A percentile compares a stretch with the other conserved stretches of the same genome.
Evolutionary conservation across 202 grass and related monocot species (phyloP).

Genomic region (Eragrostis tef): DNA sequence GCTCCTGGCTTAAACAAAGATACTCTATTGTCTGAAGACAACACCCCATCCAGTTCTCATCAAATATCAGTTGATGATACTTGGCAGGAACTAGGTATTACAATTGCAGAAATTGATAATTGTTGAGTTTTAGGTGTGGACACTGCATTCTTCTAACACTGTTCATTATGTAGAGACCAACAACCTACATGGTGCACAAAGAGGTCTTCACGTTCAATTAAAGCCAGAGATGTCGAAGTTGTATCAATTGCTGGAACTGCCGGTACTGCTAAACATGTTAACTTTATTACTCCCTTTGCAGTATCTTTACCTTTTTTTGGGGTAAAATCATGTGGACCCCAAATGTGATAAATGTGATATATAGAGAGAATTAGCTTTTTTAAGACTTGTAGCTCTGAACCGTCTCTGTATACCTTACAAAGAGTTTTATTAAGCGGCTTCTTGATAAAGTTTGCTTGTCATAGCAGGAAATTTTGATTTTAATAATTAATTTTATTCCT

Average conservation of each 20-base stretch:
- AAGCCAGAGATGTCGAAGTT: slow-evolving; percentile 71
- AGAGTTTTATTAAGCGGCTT: slow-evolving; percentile 18
- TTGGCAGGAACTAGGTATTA: slow-evolving; percentile 65
- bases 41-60: slow-evolving; percentile 49
- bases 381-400: slow-evolving; percentile 25
- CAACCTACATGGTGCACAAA: slow-evolving; percentile 66
- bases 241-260: slow-evolving; percentile 68
- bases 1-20: slow-evolving; percentile 48
- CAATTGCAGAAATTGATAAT: slow-evolving; percentile 29
- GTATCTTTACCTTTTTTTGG: slow-evolving; percentile 12
- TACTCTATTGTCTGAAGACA: slow-evolving; percentile 35
- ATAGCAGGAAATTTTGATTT: slow-evolving; percentile 10
- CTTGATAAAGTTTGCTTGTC: background rate
- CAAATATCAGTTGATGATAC: slow-evolving; percentile 51
- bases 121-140: background rate
- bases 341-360: background rate
- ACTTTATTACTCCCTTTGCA: slow-evolving; percentile 13
- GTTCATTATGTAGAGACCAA: slow-evolving; percentile 52
- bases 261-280: slow-evolving; percentile 60
- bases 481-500: slow-evolving; percentile 7
- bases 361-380: slow-evolving; percentile 10
- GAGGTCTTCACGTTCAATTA: slow-evolving; percentile 64
- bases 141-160: slow-evolving; percentile 40
- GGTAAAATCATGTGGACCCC: slow-evolving; percentile 1
- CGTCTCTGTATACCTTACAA: background rate